Evolutionary conservation across 2,329 filamentous ascomycete species (phyloP).

Genomic region (Torrubiella hemipterigena): DNA sequence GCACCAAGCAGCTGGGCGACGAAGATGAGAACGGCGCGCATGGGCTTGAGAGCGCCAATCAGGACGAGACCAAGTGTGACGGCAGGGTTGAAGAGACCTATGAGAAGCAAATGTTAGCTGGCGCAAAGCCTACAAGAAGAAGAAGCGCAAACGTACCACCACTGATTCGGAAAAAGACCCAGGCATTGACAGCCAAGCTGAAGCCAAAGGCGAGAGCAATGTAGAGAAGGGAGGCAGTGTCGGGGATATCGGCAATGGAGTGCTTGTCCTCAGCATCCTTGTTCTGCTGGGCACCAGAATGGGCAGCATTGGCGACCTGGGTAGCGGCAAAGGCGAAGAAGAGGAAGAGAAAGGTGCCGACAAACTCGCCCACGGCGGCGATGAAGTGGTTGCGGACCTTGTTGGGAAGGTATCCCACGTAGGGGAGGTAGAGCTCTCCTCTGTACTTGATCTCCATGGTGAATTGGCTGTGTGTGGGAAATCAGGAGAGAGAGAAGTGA

Average conservation of each 20-base stretch:
- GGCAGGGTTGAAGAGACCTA: constrained; percentile 22
- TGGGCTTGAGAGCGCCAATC: constrained; percentile 31
- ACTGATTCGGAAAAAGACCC: constrained; percentile 34
- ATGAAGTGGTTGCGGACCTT: constrained; percentile 6
- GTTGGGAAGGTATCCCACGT: constrained; percentile 3
- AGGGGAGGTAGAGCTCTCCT: not conserved
- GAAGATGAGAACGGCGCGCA: constrained; percentile 25
- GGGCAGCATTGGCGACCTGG: constrained; percentile 25
- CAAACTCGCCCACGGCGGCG: constrained; percentile 20
- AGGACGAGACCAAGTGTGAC: constrained; percentile 39
- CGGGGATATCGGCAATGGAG: constrained; percentile 29
- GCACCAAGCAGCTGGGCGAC: constrained; percentile 8
- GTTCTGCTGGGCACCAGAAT: constrained; percentile 8
- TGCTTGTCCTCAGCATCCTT: constrained; percentile 20
- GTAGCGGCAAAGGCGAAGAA: constrained; percentile 30
- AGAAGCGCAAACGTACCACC: constrained; percentile 11
- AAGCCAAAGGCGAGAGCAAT: constrained; percentile 29
- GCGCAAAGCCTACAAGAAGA: not conserved
- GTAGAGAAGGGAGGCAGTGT: constrained; percentile 28
- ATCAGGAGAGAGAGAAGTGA: too few species aligned
- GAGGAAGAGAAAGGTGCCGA: constrained; percentile 29
- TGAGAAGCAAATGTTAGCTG: not conserved
- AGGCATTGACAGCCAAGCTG: constrained; percentile 32
- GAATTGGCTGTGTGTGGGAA: too few species aligned
- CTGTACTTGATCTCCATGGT: too few species aligned